A percentile compares a stretch with the other conserved stretches of the same genome.
These are phyloP conservation scores for Dispira parvispora DNA, from an alignment of 192 early-diverging fungal genomes.

Conservation along the genomic window DNA sequence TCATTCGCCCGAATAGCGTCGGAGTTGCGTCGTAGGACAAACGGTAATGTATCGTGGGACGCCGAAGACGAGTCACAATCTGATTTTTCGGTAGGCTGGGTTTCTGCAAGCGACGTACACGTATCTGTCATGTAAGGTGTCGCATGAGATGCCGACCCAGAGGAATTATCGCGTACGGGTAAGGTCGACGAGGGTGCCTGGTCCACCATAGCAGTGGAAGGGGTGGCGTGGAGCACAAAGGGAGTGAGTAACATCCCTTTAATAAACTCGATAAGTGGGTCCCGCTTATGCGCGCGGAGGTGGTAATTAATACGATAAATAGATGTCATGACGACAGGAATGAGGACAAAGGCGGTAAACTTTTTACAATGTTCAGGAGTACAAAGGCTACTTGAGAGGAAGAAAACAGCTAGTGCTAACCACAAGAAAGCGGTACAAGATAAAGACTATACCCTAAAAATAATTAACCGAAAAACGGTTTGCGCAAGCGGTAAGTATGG, in stretches of 20 bases:
- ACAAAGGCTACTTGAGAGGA: too few species aligned
- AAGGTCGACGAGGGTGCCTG: not conserved
- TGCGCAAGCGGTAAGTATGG: too few species aligned
- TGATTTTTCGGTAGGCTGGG: not conserved
- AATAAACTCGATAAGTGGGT: slow-evolving; percentile 82
- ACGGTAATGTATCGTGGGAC: slow-evolving; percentile 2
- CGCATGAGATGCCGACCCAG: not conserved
- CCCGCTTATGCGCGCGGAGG: slow-evolving; percentile 67
- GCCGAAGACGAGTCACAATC: not conserved
- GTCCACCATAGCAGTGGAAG: slow-evolving; percentile 10
- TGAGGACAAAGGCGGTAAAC: too few species aligned
- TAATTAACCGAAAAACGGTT: too few species aligned
- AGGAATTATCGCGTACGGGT: not conserved
- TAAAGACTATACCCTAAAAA: too few species aligned
- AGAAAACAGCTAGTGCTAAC: too few species aligned
- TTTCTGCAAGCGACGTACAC: slow-evolving; percentile 8
- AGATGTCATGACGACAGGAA: slow-evolving; percentile 21
- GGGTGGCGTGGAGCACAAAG: slow-evolving; percentile 64
- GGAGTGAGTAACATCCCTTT: slow-evolving; percentile 73
- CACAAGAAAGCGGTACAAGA: too few species aligned
- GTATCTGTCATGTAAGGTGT: not conserved
- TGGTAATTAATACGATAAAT: slow-evolving; percentile 33
- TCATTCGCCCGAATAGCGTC: slow-evolving; percentile 34
- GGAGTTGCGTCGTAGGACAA: slow-evolving; percentile 9
- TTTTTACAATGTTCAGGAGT: too few species aligned